Evolutionary conservation across 2,329 filamentous ascomycete genomes (phyloP), one percentile per base, ranked within the genome.

Genomic region (Cercospora sojina): DNA sequence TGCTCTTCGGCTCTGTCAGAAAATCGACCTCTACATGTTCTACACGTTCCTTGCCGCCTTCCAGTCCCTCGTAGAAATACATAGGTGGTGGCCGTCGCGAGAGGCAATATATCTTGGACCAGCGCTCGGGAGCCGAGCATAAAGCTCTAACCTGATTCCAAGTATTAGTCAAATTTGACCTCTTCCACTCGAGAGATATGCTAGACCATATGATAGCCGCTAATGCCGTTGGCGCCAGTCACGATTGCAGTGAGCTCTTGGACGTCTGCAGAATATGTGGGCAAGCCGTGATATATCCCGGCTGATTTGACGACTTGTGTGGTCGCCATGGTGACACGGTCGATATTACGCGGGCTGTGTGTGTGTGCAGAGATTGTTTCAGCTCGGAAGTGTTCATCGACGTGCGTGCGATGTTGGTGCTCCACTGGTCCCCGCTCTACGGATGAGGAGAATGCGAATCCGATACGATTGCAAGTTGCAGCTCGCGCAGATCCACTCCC

Each of bases 151-250:
- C 73, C 76, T 83, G 83, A 51, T 13, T 13, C 16, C 16, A 16
- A 9, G 32, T 25, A 16, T 29, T 27, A 43, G 58, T 60, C 58
- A 47, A 25, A 41, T 12, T 27, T 41, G 53, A n/a, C 10, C 2
- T 23, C 25, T n/a, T 29, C 13, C 53, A 56, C 8, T 56, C 9
- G 16, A 10, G 27, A 32, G 23, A 23, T 38, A 18, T 43, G 23
- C 16, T 20, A 5, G n/a, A 43, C 58, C 58, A 60, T 60, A 70
- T 83, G 78, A 64, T 81, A 79, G 4, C 83, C 83, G 0, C 81
- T 83, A 18, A 85, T 82, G 2, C 82, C 84, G 75, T 83, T 85
- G 41, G 82, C 81, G 4, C 83, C 83, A 0, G 81, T 83, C 23
- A 85, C 79, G 49, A 85, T 79, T 3, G 83, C 83, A 0, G 81